Evolutionary conservation across 192 early-diverging fungal genomes (phyloP).

Genomic region (Phycomyces nitens): DNA sequence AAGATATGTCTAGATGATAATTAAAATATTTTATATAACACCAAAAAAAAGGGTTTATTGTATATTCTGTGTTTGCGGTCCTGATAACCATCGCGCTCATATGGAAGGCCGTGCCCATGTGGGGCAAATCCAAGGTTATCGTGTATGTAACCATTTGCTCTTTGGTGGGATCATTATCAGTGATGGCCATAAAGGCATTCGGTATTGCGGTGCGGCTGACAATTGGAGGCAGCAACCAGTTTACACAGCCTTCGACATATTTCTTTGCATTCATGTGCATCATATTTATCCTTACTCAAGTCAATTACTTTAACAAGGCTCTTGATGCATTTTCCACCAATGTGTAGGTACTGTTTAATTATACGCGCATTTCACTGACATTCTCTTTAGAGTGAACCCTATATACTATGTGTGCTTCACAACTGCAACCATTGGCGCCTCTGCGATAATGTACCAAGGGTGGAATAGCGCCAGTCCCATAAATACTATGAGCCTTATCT

Average conservation of each 20-base stretch:
- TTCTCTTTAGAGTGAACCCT: constrained; percentile 59
- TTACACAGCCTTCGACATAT: constrained; percentile 15
- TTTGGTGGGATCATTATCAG: constrained; percentile 16
- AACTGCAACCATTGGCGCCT: constrained; percentile 87
- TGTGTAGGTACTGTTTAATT: constrained; percentile 41
- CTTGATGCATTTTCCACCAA: constrained; percentile 89
- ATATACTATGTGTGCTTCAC: constrained; percentile 98
- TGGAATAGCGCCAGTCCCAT: constrained; percentile 69
- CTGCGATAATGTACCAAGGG: constrained; percentile 85
- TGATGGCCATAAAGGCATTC: constrained; percentile 22
- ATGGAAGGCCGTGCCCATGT: constrained; percentile 15
- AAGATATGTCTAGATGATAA: constrained; percentile 8
- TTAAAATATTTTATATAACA: neutral
- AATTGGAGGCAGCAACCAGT: constrained; percentile 9
- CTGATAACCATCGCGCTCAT: constrained; percentile 3
- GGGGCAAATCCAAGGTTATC: constrained; percentile 14
- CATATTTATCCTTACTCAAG: constrained; percentile 78
- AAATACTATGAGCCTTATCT: constrained; percentile 79
- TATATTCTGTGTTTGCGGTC: constrained; percentile 1
- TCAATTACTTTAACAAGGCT: constrained; percentile 98
- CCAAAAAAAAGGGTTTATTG: constrained; percentile 10
- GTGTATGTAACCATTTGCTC: constrained; percentile 18
- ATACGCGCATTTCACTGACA: neutral
- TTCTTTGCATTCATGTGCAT: constrained; percentile 17
- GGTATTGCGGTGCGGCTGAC: constrained; percentile 22